A percentile compares a stretch with the other conserved stretches of the same genome.
Conservation (phyloP, 768 basidiomycete genomes). For the Podaxis sp. region DNA sequence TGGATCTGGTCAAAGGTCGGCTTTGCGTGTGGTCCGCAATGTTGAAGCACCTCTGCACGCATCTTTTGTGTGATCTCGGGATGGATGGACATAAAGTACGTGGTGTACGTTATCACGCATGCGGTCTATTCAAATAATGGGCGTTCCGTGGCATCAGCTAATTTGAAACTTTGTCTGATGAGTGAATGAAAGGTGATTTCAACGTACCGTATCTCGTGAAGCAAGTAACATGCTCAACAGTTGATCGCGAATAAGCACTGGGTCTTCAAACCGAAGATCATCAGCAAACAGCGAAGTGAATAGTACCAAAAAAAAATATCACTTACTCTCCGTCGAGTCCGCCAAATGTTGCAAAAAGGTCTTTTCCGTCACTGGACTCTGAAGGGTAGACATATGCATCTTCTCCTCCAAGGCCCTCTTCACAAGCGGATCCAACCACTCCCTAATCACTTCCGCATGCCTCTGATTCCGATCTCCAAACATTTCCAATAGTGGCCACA, state of each 20-base stretch:
- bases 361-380: conserved; percentile 44
- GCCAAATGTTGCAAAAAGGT: conserved; percentile 69
- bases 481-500: conserved; percentile 63
- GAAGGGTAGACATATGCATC: conserved; percentile 30
- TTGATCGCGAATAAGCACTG: conserved; percentile 69
- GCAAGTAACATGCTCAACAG: conserved; percentile 76
- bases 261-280: conserved; percentile 39
- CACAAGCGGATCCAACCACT: conserved; percentile 66
- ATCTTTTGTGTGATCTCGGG: conserved; percentile 54
- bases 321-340: conserved; percentile 60
- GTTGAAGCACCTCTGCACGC: conserved; percentile 57
- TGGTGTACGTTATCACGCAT: conserved; percentile 63
- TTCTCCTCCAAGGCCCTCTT: conserved; percentile 49
- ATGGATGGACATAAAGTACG: conserved; percentile 67
- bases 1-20: conserved; percentile 59
- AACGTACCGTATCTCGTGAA: conserved; percentile 70
- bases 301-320: neutral
- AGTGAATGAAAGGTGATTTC: neutral
- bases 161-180: neutral
- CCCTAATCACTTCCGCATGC: conserved; percentile 50
- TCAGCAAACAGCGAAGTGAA: neutral
- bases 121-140: conserved; percentile 48
- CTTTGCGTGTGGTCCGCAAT: conserved; percentile 44
- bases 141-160: neutral
- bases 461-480: conserved; percentile 50